phyloP scores from a whole-genome alignment of 2,329 filamentous ascomycete genomes.

The Fusarium protoensiforme region DNA sequence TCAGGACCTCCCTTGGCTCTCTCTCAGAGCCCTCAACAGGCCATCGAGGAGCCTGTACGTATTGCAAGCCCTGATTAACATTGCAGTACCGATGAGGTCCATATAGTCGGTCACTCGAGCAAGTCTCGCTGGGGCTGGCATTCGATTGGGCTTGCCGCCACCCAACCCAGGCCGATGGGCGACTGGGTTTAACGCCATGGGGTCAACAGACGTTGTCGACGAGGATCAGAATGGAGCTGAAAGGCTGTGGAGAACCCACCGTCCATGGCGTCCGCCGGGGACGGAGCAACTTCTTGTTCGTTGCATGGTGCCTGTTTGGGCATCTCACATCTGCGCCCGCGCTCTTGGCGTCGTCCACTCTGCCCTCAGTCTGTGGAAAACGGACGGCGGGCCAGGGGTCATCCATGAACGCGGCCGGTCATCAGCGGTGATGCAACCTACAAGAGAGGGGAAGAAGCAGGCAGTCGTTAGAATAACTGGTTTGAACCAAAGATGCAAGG shows the following conservation, averaged over 20 bases:
- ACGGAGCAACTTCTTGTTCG: constrained; percentile 24
- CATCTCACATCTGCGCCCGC: constrained; percentile 29
- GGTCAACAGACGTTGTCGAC: constrained; percentile 11
- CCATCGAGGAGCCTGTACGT: not conserved
- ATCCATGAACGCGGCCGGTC: constrained; percentile 28
- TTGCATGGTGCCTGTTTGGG: constrained; percentile 21
- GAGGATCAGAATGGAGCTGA: constrained; percentile 16
- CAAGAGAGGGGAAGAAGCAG: constrained; percentile 11
- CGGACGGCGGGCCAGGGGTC: constrained; percentile 28
- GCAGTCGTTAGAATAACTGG: not conserved
- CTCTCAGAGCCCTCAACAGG: not conserved
- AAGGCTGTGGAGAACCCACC: constrained; percentile 15
- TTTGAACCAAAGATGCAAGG: not conserved
- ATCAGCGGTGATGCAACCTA: constrained; percentile 37
- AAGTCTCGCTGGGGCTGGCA: constrained; percentile 2
- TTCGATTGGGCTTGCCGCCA: constrained; percentile 10
- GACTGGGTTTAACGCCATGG: constrained; percentile 7
- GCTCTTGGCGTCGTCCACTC: constrained; percentile 28
- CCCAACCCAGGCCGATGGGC: constrained; percentile 5
- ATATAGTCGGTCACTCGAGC: constrained; percentile 5
- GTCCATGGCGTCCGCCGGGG: constrained; percentile 14
- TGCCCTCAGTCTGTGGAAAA: constrained; percentile 21
- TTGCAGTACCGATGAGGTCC: constrained; percentile 2
- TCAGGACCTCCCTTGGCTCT: constrained; percentile 9
- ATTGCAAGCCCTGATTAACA: not conserved